Percentiles rank a stretch among this genome's conserved stretches.
Conservation (phyloP, 768 basidiomycete species). For the Tricholoma terreum region DNA sequence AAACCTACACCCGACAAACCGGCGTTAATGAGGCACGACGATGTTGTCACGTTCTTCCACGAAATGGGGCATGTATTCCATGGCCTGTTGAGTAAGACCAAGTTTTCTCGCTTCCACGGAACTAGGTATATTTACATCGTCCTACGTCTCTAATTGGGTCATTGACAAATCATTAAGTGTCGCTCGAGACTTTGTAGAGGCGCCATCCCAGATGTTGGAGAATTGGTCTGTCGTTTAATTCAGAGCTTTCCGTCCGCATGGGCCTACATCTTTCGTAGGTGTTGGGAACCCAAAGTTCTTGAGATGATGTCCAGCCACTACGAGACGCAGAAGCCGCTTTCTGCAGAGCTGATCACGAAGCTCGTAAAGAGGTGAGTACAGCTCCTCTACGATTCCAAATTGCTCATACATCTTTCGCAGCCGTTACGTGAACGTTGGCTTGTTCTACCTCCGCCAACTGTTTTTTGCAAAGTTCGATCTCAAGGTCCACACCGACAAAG, state of each 20-base stretch:
- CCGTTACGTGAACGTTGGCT: constrained; percentile 77
- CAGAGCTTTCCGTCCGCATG: neutral
- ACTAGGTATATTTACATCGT: constrained; percentile 42
- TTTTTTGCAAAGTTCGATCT: constrained; percentile 83
- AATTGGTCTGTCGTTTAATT: constrained; percentile 56
- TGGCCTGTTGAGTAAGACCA: constrained; percentile 65
- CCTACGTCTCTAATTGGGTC: neutral
- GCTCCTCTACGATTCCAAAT: neutral
- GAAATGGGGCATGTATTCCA: constrained; percentile 83
- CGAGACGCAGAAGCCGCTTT: constrained; percentile 67
- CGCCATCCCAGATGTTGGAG: constrained; percentile 90
- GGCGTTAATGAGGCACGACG: constrained; percentile 82
- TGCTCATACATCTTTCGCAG: constrained; percentile 24
- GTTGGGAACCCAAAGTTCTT: constrained; percentile 80
- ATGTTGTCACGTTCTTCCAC: constrained; percentile 90
- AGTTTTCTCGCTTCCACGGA: constrained; percentile 78
- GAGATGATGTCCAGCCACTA: constrained; percentile 80
- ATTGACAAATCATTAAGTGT: constrained; percentile 36
- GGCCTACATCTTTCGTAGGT: constrained; percentile 36
- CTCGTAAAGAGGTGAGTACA: constrained; percentile 66
- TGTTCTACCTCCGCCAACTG: constrained; percentile 79
- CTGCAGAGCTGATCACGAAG: constrained; percentile 71
- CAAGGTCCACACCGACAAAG: constrained; percentile 68
- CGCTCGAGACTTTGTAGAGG: constrained; percentile 83
- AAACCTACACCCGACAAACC: constrained; percentile 80